Percentiles rank a stretch among this genome's conserved stretches.
Evolutionary conservation across 2,329 filamentous ascomycete genomes (phyloP).

Genomic region (Taxawa tesnikishii): DNA sequence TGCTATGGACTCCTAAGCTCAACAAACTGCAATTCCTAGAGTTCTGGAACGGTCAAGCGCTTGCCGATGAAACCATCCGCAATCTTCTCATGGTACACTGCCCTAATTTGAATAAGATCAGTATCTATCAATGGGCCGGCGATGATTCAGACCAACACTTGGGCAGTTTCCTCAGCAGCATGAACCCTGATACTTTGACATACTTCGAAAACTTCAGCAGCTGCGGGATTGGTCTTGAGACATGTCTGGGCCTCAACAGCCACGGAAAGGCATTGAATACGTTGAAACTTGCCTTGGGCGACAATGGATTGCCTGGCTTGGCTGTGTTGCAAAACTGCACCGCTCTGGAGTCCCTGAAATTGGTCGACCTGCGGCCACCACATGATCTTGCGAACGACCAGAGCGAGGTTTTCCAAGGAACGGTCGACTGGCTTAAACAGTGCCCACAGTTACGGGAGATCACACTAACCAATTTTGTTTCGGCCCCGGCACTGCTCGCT

Average conservation of each 20-base stretch:
- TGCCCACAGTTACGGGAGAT: constrained; percentile 41
- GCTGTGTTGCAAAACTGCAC: constrained; percentile 37
- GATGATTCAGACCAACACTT: constrained; percentile 45
- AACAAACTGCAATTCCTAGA: constrained; percentile 46
- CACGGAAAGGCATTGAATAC: constrained; percentile 44
- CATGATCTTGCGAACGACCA: constrained; percentile 38
- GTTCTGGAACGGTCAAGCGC: constrained; percentile 47
- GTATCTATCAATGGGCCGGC: constrained; percentile 40
- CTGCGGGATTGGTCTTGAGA: constrained; percentile 41
- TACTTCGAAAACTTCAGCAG: constrained; percentile 47
- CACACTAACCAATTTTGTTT: constrained; percentile 37
- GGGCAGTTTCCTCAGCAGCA: constrained; percentile 43
- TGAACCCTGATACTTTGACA: constrained; percentile 45
- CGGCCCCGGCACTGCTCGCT: constrained; percentile 40
- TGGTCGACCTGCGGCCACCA: constrained; percentile 32
- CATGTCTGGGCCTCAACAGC: constrained; percentile 40
- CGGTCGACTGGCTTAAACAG: constrained; percentile 42
- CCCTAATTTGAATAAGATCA: constrained; percentile 47
- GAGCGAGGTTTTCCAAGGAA: constrained; percentile 39
- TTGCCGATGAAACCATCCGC: constrained; percentile 42
- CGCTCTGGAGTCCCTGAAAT: constrained; percentile 34
- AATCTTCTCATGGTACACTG: constrained; percentile 45
- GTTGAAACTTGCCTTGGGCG: constrained; percentile 38
- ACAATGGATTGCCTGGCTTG: constrained; percentile 36
- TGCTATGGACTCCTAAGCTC: constrained; percentile 47